Conservation (phyloP, 371 early-diverging fungal species). For the Rhizopus microsporus region DNA sequence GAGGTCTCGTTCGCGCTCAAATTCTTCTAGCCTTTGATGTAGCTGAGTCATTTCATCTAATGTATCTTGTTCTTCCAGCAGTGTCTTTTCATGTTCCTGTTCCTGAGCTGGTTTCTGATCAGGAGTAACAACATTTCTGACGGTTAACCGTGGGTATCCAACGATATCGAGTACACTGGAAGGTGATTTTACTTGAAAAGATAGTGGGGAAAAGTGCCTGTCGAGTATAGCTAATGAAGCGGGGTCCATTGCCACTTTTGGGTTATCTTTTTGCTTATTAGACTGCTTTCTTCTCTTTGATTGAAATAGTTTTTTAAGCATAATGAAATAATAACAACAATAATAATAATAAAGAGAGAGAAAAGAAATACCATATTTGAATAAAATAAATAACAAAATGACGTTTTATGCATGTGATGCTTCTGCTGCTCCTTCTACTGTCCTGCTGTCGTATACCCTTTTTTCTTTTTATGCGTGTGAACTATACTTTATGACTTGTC, state of each 20-base stretch:
- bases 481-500: too few species aligned
- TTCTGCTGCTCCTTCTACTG: too few species aligned
- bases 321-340: neutral
- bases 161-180: constrained; percentile 30
- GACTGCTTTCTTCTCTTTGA: constrained; percentile 17
- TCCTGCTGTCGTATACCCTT: too few species aligned
- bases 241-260: constrained; percentile 18
- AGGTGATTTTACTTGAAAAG: constrained; percentile 26
- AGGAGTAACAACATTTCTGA: constrained; percentile 7
- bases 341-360: too few species aligned
- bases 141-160: constrained; percentile 21
- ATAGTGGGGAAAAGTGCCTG: constrained; percentile 26
- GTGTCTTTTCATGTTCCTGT: neutral
- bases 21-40: constrained; percentile 13
- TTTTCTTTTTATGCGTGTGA: too few species aligned
- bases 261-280: constrained; percentile 3
- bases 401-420: neutral
- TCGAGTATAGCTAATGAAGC: constrained; percentile 20
- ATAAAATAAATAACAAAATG: constrained; percentile 1
- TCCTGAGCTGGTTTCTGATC: neutral
- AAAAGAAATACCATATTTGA: neutral
- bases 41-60: constrained; percentile 8
- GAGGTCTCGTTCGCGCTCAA: constrained; percentile 16
- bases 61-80: constrained; percentile 1
- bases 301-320: constrained; percentile 20